Evolutionary conservation across 345 rosid genomes (phyloP).

Genomic region (Dimocarpus longan): DNA sequence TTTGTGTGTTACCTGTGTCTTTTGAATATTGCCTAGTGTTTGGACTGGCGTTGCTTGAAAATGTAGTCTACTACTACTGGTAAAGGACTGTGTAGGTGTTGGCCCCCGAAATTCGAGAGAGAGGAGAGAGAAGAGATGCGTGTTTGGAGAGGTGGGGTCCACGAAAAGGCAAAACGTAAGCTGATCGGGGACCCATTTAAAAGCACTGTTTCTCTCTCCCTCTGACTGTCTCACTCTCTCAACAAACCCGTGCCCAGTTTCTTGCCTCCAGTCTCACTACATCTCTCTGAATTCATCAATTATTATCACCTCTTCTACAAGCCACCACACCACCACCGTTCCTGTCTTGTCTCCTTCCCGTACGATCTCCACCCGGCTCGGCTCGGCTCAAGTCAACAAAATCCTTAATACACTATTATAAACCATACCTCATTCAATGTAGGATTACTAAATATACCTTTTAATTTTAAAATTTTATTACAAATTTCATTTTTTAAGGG

Average conservation of each 20-base stretch:
- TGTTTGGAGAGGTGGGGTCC: neutral
- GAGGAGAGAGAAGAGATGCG: neutral
- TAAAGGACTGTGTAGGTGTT: neutral
- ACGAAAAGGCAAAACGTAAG: neutral
- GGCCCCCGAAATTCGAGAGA: slow-evolving; percentile 1
- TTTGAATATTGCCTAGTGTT: neutral
- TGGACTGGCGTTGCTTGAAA: neutral
- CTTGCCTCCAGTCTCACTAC: neutral
- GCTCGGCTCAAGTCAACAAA: slow-evolving; percentile 5
- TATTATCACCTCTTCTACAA: slow-evolving; percentile 29
- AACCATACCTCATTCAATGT: too few species aligned
- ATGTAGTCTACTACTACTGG: neutral
- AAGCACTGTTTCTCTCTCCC: neutral
- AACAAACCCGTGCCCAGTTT: slow-evolving; percentile 7
- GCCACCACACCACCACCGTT: slow-evolving; percentile 24
- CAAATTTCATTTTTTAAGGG: too few species aligned
- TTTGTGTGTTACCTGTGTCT: too few species aligned
- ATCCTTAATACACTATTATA: too few species aligned
- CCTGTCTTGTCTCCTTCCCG: neutral
- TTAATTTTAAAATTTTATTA: too few species aligned
- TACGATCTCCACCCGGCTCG: neutral
- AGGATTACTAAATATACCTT: too few species aligned
- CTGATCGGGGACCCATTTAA: neutral
- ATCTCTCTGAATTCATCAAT: slow-evolving; percentile 17
- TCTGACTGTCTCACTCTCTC: neutral